These are phyloP conservation scores for Naematelia aurantialba DNA, from an alignment of 768 basidiomycete species.

Conservation along the genomic window DNA sequence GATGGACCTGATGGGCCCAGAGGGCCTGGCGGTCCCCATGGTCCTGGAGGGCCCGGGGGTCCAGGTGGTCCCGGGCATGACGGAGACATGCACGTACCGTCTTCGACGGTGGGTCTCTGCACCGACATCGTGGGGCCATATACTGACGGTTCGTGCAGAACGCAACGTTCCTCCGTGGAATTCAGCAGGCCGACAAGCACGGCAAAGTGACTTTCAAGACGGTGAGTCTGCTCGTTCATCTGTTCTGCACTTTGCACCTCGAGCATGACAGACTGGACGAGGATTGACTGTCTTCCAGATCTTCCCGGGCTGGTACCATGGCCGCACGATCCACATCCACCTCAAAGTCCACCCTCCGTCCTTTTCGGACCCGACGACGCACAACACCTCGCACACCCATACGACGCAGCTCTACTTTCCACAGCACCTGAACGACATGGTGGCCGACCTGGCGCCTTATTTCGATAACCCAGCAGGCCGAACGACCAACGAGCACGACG, in stretches of 20 bases:
- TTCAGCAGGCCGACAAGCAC: constrained; percentile 8
- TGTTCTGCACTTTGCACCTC: too few relatives aligned
- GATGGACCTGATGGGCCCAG: constrained; percentile 4
- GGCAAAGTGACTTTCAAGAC: constrained; percentile 12
- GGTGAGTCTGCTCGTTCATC: constrained; percentile 5
- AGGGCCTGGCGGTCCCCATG: background rate
- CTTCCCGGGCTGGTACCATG: constrained; percentile 15
- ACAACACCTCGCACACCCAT: constrained; percentile 9
- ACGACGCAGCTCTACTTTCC: constrained; percentile 14
- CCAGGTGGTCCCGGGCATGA: constrained; percentile 1
- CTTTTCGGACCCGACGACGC: background rate
- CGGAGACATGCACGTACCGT: constrained; percentile 5
- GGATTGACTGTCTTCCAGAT: background rate
- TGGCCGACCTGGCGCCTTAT: background rate
- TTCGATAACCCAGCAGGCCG: background rate
- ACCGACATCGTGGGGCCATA: background rate
- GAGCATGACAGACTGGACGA: too few relatives aligned
- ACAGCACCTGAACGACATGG: background rate
- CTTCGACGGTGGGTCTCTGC: background rate
- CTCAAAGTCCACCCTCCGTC: constrained; percentile 13
- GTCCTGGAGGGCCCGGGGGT: constrained; percentile 8
- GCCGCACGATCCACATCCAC: constrained; percentile 13
- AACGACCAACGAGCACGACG: constrained; percentile 7
- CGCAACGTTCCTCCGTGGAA: constrained; percentile 13
- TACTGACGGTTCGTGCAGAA: constrained; percentile 1